Base-by-base conservation (phyloP, 1,284 basidiomycete genomes). In the Sanguinoderma infundibulare region DNA sequence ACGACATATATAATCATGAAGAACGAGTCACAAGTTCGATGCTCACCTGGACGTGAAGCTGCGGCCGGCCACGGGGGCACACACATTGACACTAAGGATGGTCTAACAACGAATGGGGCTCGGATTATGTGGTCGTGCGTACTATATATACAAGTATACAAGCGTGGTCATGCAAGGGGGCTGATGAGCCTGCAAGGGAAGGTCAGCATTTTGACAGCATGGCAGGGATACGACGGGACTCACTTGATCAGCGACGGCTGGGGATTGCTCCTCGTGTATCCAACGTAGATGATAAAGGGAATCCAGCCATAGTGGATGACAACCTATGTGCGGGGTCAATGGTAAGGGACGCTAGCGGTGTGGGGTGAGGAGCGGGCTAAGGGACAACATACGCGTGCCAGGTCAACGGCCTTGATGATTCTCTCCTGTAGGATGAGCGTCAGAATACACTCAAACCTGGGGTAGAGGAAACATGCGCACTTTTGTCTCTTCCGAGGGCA, bases 211-310 rank as follows among this genome's bases (percentile, higher is more conserved):
- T 46, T 59, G 58, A 38, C 26, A 58, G 38, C 42, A 46, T 35
- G 55, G 49, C 22, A 54, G 15, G 56, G 40, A 28, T 26, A 51
- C 35, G 60, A 36, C 26, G 10, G 9, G 4, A 84, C 91, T 70
- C 64, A 95, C 94, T 95, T 96, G 79, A 96, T 96, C 70, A 96
- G 80, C 46, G 94, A 94, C n/a, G 94, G 94, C 72, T 95, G 94
- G 36, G 94, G 94, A 72, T 90, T 92, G 73, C 92, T 94, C 71
- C 90, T 83, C 58, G 90, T 92, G 81, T 93, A 96, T 35, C 95
- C 95, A 72, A 96, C 84, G 77, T 94, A 97, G 70, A 98, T 96
- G 73, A 98, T 93, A 73, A 95, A 81, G 39, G 95, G 95, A 72
- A 98, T 93, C 94, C 95, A 98, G 67, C 89, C 90, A 72, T 95